Evolutionary conservation across 1,284 basidiomycete species (phyloP).

Genomic region (Apiotrichum domesticum): DNA sequence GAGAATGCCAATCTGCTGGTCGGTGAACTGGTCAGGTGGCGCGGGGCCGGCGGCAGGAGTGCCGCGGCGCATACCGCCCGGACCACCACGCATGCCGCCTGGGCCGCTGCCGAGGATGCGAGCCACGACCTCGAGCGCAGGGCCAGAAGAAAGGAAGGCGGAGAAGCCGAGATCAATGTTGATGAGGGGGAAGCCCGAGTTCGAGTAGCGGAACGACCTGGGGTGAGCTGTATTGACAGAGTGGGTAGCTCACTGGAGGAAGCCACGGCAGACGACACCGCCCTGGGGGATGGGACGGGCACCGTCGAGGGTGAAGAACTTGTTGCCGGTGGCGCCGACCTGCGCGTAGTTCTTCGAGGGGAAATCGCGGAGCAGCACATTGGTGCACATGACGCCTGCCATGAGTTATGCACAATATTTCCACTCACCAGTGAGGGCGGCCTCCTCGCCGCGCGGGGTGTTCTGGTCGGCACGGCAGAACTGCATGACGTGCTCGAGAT

Average conservation of each 20-base stretch:
- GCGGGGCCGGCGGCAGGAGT: not conserved
- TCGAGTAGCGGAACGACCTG: constrained; percentile 40
- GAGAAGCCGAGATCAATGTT: constrained; percentile 43
- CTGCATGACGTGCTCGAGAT: constrained; percentile 35
- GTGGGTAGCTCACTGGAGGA: constrained; percentile 34
- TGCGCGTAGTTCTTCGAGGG: constrained; percentile 36
- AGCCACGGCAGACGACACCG: constrained; percentile 39
- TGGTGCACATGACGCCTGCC: constrained; percentile 35
- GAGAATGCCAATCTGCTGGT: constrained; percentile 20
- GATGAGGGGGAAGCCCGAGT: constrained; percentile 28
- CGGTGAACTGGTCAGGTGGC: constrained; percentile 15
- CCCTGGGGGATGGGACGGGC: constrained; percentile 32
- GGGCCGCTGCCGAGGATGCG: constrained; percentile 24
- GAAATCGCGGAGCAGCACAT: constrained; percentile 39
- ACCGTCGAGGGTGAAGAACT: constrained; percentile 36
- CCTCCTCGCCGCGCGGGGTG: constrained; percentile 24
- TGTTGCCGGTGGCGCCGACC: constrained; percentile 37
- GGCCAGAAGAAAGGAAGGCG: constrained; percentile 40
- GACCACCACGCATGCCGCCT: constrained; percentile 12
- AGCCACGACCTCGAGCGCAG: constrained; percentile 35
- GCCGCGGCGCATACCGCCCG: not conserved
- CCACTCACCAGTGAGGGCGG: constrained; percentile 33
- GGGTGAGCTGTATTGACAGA: not conserved
- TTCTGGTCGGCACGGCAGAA: constrained; percentile 33
- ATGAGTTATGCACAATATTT: not conserved